Base-by-base conservation (phyloP, 192 early-diverging fungal species). In the Powellomyces hirtus region DNA sequence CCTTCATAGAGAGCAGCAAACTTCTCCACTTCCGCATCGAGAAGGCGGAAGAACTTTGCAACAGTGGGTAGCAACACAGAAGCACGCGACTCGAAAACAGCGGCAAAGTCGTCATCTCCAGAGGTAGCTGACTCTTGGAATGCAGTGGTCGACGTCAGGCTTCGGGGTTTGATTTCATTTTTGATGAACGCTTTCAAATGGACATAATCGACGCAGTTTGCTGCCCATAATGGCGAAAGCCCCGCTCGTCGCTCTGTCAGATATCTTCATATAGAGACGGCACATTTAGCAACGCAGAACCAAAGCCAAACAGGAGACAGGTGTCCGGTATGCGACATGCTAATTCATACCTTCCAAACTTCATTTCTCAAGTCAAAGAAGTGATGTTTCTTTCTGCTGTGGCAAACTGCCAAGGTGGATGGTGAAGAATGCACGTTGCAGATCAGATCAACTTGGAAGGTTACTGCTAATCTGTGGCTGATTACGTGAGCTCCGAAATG, bases 171-270 rank as follows among this genome's bases (percentile, higher is more conserved):
- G 59, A 91, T 86, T 11, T 71, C 59, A 4, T 62, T 18, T 73
- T 92, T 90, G 68, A 92, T 80, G 46, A 82, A 87, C 37, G 37
- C 16, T 70, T 92, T 93, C 37, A 92, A 81, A 51, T 53, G 68
- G 16, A 78, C 80, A 73, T 94, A 94, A 71, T 89, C 85, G 67
- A 94, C 76, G 78, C 87, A 91, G 61, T 85, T 72, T 4, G 69
- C 62, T 49, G 84, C 81, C 89, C 90, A 92, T 6, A 82, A 77
- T 38, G 53, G 71, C 0, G 91, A 89, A 20, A 93, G 62, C 4
- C 20, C 38, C 16, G 13, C 30, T 22, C 40, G 70, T 30, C 52
- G 53, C 44, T 72, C 70, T 11, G 61, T 58, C 18, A 72, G 38
- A 22, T 58, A 56, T 38, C 70, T 72, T 34, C 40, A 42, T n/a